Percentiles rank a stretch among this genome's conserved stretches.
These are phyloP conservation scores for Apiotrichum siamense DNA, from an alignment of 1,284 basidiomycete species.

Conservation along the genomic window DNA sequence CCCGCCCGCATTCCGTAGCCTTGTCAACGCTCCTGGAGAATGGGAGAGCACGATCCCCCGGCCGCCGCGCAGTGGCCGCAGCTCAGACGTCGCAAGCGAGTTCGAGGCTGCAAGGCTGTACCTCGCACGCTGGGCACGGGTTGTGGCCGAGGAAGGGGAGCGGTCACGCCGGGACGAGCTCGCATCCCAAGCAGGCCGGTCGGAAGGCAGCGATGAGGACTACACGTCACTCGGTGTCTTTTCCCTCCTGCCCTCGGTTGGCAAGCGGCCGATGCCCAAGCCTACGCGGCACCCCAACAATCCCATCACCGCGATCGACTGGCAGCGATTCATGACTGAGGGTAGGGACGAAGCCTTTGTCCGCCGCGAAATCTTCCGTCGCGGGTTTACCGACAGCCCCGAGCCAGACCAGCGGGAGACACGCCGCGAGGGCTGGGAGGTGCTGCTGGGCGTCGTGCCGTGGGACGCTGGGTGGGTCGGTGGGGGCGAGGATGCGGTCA, in stretches of 20 bases:
- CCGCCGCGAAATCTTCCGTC: conserved; percentile 41
- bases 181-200: conserved; percentile 28
- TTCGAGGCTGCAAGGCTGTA: conserved; percentile 96
- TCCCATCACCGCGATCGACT: conserved; percentile 38
- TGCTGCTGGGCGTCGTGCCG: conserved; percentile 72
- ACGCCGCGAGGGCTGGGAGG: conserved; percentile 73
- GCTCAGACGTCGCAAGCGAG: conserved; percentile 53
- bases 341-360: conserved; percentile 40
- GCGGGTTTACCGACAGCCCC: conserved; percentile 62
- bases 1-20: conserved; percentile 78
- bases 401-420: conserved; percentile 69
- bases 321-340: conserved; percentile 36
- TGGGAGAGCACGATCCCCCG: conserved; percentile 54
- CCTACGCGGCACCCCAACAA: conserved; percentile 44
- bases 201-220: conserved; percentile 44
- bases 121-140: conserved; percentile 88
- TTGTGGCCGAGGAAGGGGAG: conserved; percentile 91
- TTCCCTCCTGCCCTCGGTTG: conserved; percentile 58
- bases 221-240: conserved; percentile 80
- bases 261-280: conserved; percentile 31
- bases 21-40: conserved; percentile 72
- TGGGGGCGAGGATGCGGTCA: conserved; percentile 21
- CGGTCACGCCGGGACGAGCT: conserved; percentile 69
- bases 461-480: conserved; percentile 60
- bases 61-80: conserved; percentile 53